Conservation (phyloP, 306 rosid species). For the Corylus heterophylla region DNA sequence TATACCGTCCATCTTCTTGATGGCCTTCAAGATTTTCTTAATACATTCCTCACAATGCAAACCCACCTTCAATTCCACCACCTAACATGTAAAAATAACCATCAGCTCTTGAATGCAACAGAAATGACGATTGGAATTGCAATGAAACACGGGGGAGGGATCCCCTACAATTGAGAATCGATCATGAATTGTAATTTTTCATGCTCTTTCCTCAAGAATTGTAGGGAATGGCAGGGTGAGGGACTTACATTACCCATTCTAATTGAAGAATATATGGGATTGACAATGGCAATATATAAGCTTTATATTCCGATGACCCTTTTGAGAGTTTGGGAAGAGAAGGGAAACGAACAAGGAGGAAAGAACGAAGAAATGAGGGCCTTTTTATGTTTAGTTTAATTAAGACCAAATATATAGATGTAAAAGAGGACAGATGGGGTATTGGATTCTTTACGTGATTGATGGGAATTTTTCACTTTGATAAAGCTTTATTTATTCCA, state of each 20-base stretch:
- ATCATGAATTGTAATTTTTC: too few species aligned
- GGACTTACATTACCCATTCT: slow-evolving; percentile 56
- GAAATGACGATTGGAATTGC: slow-evolving; percentile 7
- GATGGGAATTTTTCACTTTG: slow-evolving; percentile 26
- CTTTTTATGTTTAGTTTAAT: neutral
- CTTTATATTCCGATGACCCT: neutral
- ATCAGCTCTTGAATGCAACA: neutral
- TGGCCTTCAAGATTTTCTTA: slow-evolving; percentile 81
- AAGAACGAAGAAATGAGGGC: neutral
- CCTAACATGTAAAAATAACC: slow-evolving; percentile 31
- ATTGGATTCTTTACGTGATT: slow-evolving; percentile 52
- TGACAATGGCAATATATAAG: neutral
- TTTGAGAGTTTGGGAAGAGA: neutral
- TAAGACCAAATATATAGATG: neutral
- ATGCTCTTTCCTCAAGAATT: too few species aligned
- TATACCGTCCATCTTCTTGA: slow-evolving; percentile 80
- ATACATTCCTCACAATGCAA: slow-evolving; percentile 86
- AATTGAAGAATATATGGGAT: neutral
- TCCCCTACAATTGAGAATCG: too few species aligned
- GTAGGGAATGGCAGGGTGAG: neutral
- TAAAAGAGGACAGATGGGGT: slow-evolving; percentile 23
- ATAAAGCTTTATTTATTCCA: slow-evolving; percentile 37
- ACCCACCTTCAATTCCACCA: slow-evolving; percentile 86
- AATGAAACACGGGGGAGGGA: neutral
- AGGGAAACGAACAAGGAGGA: neutral